Evolutionary conservation across 208 protist species (phyloP), one percentile per base, ranked within the genome.

Genomic region (Leishmania aethiopica): DNA sequence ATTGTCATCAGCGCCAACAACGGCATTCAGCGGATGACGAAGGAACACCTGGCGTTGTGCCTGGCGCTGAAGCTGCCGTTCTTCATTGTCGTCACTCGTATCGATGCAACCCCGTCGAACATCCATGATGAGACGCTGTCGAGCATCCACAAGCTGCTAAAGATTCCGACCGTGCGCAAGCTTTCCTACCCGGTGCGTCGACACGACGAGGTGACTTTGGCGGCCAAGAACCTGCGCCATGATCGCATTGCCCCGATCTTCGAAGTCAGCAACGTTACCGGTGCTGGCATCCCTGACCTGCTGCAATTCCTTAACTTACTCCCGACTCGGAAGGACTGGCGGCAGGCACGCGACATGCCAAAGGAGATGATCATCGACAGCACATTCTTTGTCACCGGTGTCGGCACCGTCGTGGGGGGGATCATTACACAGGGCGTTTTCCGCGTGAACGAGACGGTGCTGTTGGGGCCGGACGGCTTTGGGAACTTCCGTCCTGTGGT

Each of bases 21-120:
- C 87, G 96, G 94, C 64, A 95, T 98, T 82, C 94, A 98, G 77
- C 91, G 97, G 60, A 99, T 99, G 96, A 99, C 95, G 15, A 98
- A 97, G 81, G 99, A 99, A 85, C 98, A 99, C 84, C 83, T 99
- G 32, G 98, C 96, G 47, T 89, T 99, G 22, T 98, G 97, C 55
- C 83, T 99, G 0, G 98, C 99, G n/a, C 85, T 99, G 47, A 96
- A 98, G 69, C 89, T 99, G 55, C 99, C 99, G 35, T 97, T 99
- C 47, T 99, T 97, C 84, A 81, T 99, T 70, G 97, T 99, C 6
- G 83, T 99, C 40, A 99, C 99, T 1, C 99, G 99, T 81, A 98
- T 99, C 77, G 99, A 99, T 84, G 93, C 97, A 28, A 98, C 96
- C 11, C 98, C 98, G 32, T 86, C 96, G 3, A 97, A 98, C 84